These are phyloP conservation scores for Glycine soja DNA, from an alignment of 306 rosid species.

Conservation along the genomic window DNA sequence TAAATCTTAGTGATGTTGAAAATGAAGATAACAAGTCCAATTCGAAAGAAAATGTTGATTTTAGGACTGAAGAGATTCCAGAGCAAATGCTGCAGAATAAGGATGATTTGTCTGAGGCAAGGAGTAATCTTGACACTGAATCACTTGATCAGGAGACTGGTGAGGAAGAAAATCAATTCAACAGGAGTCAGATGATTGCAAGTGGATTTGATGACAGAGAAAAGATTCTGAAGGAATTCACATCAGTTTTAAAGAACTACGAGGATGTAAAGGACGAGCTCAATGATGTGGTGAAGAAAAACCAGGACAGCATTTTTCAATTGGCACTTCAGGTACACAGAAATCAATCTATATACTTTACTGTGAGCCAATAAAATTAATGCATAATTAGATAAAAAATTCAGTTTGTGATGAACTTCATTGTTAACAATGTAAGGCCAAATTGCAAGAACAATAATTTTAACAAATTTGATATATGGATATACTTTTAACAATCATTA, in stretches of 20 bases:
- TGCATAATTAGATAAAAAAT: not conserved
- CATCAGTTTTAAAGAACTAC: conserved; percentile 72
- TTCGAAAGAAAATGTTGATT: conserved; percentile 19
- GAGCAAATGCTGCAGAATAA: conserved; percentile 48
- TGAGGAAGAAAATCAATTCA: conserved; percentile 56
- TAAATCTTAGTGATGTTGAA: conserved; percentile 4
- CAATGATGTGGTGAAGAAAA: conserved; percentile 67
- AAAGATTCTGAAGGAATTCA: conserved; percentile 67
- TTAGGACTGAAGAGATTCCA: conserved; percentile 23
- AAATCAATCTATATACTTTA: conserved; percentile 12
- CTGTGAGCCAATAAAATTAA: not conserved
- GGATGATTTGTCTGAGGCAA: conserved; percentile 48
- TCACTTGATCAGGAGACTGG: conserved; percentile 43
- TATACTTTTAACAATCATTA: not conserved
- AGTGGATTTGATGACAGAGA: conserved; percentile 81
- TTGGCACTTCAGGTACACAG: conserved; percentile 62
- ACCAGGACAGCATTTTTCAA: conserved; percentile 68
- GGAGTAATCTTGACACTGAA: conserved; percentile 45
- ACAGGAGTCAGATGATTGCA: conserved; percentile 67
- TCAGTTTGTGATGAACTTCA: conserved; percentile 27
- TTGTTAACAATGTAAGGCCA: not conserved
- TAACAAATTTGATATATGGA: not conserved
- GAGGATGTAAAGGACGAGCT: conserved; percentile 73
- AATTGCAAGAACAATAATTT: not conserved
- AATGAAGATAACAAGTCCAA: conserved; percentile 49